Evolutionary conservation across 768 basidiomycete genomes (phyloP), one percentile per base, ranked within the genome.

Genomic region (Kockovaella imperatae): DNA sequence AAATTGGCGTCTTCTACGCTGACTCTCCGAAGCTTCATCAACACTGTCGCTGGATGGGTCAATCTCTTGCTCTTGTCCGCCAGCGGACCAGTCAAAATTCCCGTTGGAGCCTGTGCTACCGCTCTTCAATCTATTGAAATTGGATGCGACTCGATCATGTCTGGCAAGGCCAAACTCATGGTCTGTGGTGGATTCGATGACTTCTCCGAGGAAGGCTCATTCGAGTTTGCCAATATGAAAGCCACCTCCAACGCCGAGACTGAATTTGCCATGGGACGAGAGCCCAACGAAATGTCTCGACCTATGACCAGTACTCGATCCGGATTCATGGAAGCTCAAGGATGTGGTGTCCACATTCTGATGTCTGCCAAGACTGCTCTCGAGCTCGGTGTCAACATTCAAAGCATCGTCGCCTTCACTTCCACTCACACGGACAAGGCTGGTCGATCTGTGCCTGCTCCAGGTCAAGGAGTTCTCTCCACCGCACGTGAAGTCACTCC

Each of bases 171-270:
- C 28, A 97, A 97, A 75, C 83, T 99, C 67, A 99, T 99, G 95
- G 83, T 99, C 52, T 86, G 93, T 29, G 95, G 95, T 69, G 95
- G 95, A 49, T 96, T 91, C 75, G 95, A 99, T 65, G 95, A 99
- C 70, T 80, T 97, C 70, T 86, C 84, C 56, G 95, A 99, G 72
- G 95, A 99, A 74, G 95, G 93, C 15, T 96, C 93, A 6, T 96
- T 83, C 71, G 93, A 99, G 72, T 99, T 99, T 73, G 95, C 90
- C 42, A 96, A 97, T 77, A 99, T 99, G 95, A 95, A 96, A 74
- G 95, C 95, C 1, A 99, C 95, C 4, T 88, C 86, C 74, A 96
- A 93, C 65, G 84, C 91, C 1, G 87, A 90, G 72, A 87, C 87
- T 25, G 95, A 99, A 72, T 87, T 96, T 65, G 93, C 91, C 3